Percentiles rank a stretch among this genome's conserved stretches.
phyloP scores from a whole-genome alignment of 345 rosid genomes.

The Viola odorata region DNA sequence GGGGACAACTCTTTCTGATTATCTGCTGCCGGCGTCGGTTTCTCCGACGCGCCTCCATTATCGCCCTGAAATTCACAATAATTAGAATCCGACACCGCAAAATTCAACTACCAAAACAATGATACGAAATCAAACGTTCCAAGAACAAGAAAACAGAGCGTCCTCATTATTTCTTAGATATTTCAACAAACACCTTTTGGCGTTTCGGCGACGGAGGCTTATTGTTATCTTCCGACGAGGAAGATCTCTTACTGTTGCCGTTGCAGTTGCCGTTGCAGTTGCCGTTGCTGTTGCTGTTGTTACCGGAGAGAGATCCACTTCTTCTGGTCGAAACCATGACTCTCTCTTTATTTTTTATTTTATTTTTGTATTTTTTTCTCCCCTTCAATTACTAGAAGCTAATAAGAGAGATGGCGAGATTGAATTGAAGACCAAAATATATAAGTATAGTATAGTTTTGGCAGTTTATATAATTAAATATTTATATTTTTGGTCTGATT shows the following conservation, averaged over 20 bases:
- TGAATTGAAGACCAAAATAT: too few species aligned
- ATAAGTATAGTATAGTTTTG: too few species aligned
- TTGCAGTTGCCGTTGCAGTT: slow-evolving; percentile 37
- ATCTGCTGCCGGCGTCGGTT: slow-evolving; percentile 42
- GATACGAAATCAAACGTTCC: background rate
- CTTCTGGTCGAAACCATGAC: slow-evolving; percentile 85
- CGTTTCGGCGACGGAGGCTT: slow-evolving; percentile 62
- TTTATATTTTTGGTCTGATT: too few species aligned
- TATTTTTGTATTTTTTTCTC: slow-evolving; percentile 1
- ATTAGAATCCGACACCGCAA: slow-evolving; percentile 16
- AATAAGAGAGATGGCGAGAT: too few species aligned
- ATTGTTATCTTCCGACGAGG: slow-evolving; percentile 27
- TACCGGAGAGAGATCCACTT: slow-evolving; percentile 77
- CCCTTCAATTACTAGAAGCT: background rate
- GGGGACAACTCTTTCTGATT: slow-evolving; percentile 54
- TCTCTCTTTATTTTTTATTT: slow-evolving; percentile 27
- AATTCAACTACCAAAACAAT: slow-evolving; percentile 11
- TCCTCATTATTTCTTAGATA: background rate
- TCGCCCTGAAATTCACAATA: slow-evolving; percentile 41
- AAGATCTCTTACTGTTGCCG: slow-evolving; percentile 30
- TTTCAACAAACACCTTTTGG: slow-evolving; percentile 54
- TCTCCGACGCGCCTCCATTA: slow-evolving; percentile 44
- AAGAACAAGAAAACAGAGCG: background rate
- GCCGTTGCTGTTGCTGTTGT: slow-evolving; percentile 28
- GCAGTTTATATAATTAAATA: too few species aligned